A percentile compares a stretch with the other conserved stretches of the same genome.
These are phyloP conservation scores for Geosmithia putterillii DNA, from an alignment of 2,329 filamentous ascomycete species.

Conservation along the genomic window DNA sequence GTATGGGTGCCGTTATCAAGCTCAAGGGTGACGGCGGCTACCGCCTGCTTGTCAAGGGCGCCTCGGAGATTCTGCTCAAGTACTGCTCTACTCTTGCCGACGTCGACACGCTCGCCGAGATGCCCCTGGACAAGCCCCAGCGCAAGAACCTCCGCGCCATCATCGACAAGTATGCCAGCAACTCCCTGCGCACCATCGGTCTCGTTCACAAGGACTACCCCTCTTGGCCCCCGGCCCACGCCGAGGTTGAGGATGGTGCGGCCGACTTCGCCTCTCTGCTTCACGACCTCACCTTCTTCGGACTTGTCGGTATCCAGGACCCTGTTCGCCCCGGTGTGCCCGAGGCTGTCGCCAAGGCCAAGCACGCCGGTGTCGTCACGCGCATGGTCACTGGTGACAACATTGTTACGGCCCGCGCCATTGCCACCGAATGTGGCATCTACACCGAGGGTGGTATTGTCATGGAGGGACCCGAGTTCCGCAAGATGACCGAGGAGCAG, in stretches of 20 bases:
- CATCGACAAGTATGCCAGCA: conserved; percentile 47
- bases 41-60: conserved; percentile 41
- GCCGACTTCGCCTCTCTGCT: conserved; percentile 41
- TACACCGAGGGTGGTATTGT: conserved; percentile 54
- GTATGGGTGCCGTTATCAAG: conserved; percentile 42
- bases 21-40: conserved; percentile 28
- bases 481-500: conserved; percentile 35
- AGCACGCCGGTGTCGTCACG: conserved; percentile 52
- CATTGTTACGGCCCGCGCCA: conserved; percentile 28
- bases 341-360: conserved; percentile 48
- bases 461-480: conserved; percentile 37
- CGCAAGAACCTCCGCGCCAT: conserved; percentile 37
- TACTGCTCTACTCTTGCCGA: conserved; percentile 36
- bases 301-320: conserved; percentile 52
- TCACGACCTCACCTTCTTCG: conserved; percentile 23
- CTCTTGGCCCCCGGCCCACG: conserved; percentile 54
- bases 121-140: conserved; percentile 24
- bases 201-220: conserved; percentile 62
- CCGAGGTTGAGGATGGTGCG: conserved; percentile 48
- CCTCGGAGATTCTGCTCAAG: conserved; percentile 40
- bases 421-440: conserved; percentile 28
- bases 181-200: conserved; percentile 62
- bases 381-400: conserved; percentile 48
- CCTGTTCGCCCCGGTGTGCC: conserved; percentile 51
- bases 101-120: conserved; percentile 15